A percentile compares a stretch with the other conserved stretches of the same genome.
These are phyloP conservation scores for Papiliotrema terrestris DNA, from an alignment of 1,284 basidiomycete genomes.

Conservation along the genomic window DNA sequence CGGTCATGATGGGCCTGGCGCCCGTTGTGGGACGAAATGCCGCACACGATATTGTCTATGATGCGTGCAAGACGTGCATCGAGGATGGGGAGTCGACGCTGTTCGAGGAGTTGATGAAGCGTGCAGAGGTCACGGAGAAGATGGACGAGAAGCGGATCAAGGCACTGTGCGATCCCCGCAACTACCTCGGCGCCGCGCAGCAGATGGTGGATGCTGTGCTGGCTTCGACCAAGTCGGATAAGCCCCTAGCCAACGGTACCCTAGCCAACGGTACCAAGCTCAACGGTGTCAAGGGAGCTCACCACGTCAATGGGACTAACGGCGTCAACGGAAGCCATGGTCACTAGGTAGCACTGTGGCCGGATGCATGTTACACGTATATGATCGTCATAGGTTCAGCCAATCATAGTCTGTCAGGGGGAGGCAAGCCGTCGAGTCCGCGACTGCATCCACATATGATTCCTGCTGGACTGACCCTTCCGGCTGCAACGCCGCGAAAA, in stretches of 20 bases:
- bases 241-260: not conserved
- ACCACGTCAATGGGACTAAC: too few relatives aligned
- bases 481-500: slow-evolving; percentile 4
- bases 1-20: slow-evolving; percentile 10
- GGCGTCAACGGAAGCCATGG: too few relatives aligned
- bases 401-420: too few relatives aligned
- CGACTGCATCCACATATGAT: too few relatives aligned
- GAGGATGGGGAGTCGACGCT: slow-evolving; percentile 3
- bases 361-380: too few relatives aligned
- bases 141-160: not conserved
- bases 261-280: too few relatives aligned
- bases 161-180: slow-evolving; percentile 3
- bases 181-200: slow-evolving; percentile 5
- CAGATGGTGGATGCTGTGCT: slow-evolving; percentile 6
- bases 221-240: not conserved
- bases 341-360: too few relatives aligned
- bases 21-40: slow-evolving; percentile 2
- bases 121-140: slow-evolving; percentile 1
- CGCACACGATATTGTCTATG: slow-evolving; percentile 10
- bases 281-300: too few relatives aligned
- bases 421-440: too few relatives aligned
- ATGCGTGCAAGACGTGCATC: slow-evolving; percentile 7
- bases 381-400: too few relatives aligned
- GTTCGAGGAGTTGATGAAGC: not conserved
- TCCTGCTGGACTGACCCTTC: not conserved